phyloP scores from a whole-genome alignment of 805 yeast genomes.

The Yarrowia porcina region DNA sequence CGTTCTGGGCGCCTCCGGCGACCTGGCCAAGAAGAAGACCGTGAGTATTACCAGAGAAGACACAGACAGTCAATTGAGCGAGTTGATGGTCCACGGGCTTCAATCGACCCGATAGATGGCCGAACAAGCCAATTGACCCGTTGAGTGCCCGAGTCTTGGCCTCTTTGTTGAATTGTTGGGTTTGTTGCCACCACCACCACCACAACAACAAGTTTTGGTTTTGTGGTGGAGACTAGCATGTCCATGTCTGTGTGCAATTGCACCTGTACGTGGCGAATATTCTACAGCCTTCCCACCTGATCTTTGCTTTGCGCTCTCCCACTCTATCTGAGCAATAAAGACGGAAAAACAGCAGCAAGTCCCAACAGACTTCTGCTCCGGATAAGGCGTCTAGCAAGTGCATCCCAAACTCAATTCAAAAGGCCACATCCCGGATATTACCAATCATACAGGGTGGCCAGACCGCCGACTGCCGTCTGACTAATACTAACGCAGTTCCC shows the following conservation, averaged over 20 bases:
- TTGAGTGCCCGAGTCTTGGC: neutral
- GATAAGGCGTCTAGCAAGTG: slow-evolving; percentile 12
- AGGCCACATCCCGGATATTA: neutral
- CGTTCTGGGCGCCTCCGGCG: slow-evolving; percentile 94
- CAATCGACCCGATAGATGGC: neutral
- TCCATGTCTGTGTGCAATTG: neutral
- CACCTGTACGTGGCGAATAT: neutral
- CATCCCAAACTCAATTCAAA: neutral
- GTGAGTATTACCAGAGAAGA: neutral
- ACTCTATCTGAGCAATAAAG: slow-evolving; percentile 11
- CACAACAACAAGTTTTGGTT: neutral
- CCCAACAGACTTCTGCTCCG: slow-evolving; percentile 18
- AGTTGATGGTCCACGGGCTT: neutral
- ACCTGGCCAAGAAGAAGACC: slow-evolving; percentile 91
- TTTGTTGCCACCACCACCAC: neutral
- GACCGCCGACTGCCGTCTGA: no score
- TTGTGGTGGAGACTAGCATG: neutral
- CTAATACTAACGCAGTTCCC: slow-evolving; percentile 38
- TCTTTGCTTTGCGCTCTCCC: neutral
- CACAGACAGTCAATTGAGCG: neutral
- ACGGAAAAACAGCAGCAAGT: slow-evolving; percentile 15
- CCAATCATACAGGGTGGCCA: no score
- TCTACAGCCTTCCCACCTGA: neutral
- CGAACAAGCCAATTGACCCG: neutral
- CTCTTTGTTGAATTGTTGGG: neutral